Percentiles rank a stretch among this genome's conserved stretches.
phyloP scores from a whole-genome alignment of 1,284 basidiomycete species.

The Irpex rosettiformis region DNA sequence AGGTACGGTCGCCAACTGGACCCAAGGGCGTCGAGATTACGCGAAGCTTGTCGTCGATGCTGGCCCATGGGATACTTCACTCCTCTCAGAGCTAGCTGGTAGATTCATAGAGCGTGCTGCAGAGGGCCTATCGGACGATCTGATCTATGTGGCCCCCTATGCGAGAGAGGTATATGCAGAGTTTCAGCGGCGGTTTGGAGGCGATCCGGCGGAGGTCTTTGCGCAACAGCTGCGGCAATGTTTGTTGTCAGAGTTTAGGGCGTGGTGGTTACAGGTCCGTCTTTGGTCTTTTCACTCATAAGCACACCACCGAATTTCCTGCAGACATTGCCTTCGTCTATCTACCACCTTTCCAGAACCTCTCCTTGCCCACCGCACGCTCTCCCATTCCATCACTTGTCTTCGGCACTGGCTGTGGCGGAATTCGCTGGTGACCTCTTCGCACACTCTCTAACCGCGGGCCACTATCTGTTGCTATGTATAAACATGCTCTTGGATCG shows the following conservation, averaged over 20 bases:
- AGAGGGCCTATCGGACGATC: conserved; percentile 15
- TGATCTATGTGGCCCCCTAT: conserved; percentile 25
- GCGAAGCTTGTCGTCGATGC: conserved; percentile 18
- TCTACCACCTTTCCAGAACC: conserved; percentile 11
- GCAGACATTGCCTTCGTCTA: conserved; percentile 12
- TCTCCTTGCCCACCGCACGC: conserved; percentile 13
- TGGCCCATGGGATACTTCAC: conserved; percentile 16
- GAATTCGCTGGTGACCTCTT: conserved; percentile 34
- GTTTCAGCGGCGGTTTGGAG: conserved; percentile 20
- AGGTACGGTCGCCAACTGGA: conserved; percentile 10
- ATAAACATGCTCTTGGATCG: conserved; percentile 25
- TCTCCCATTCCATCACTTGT: conserved; percentile 18
- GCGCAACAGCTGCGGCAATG: conserved; percentile 26
- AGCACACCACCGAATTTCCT: background rate
- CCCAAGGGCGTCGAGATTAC: conserved; percentile 9
- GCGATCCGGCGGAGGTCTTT: conserved; percentile 26
- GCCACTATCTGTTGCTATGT: conserved; percentile 24
- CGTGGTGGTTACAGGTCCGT: conserved; percentile 34
- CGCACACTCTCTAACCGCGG: conserved; percentile 20
- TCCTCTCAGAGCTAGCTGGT: conserved; percentile 18
- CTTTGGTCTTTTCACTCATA: background rate
- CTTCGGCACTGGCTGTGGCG: conserved; percentile 25
- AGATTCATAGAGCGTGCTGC: conserved; percentile 19
- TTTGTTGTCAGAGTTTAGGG: conserved; percentile 29
- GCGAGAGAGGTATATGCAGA: conserved; percentile 25